Conservation (phyloP, 352 stramenopile species). For the Globisporangium cystogenes region DNA sequence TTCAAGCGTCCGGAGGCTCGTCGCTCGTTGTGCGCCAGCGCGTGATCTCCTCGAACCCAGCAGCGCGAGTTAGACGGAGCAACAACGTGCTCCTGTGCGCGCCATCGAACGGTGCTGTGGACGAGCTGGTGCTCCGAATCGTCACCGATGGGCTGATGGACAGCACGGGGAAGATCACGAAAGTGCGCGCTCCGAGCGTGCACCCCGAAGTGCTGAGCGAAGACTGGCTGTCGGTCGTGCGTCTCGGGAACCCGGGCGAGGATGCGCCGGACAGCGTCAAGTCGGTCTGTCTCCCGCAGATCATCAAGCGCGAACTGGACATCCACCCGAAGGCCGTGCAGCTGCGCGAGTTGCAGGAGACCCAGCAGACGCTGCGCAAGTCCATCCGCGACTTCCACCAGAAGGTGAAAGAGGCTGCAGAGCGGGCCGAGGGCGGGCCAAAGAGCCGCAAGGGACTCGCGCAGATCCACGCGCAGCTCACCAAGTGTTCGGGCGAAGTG, state of each 20-base stretch:
- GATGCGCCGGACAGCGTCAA: constrained; percentile 71
- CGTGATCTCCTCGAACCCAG: constrained; percentile 21
- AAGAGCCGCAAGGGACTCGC: constrained; percentile 54
- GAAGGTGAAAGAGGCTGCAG: constrained; percentile 34
- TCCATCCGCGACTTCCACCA: constrained; percentile 76
- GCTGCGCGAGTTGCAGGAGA: constrained; percentile 54
- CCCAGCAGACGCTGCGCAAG: constrained; percentile 48
- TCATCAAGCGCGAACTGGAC: constrained; percentile 76
- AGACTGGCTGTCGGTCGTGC: constrained; percentile 70
- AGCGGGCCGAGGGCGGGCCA: constrained; percentile 11
- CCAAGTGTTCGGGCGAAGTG: constrained; percentile 71
- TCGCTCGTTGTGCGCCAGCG: constrained; percentile 40
- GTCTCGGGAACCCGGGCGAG: constrained; percentile 71
- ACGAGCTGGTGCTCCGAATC: constrained; percentile 86
- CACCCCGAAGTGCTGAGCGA: constrained; percentile 40
- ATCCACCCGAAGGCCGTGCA: constrained; percentile 79
- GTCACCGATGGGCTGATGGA: constrained; percentile 80
- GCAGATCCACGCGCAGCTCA: constrained; percentile 69
- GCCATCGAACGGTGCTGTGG: constrained; percentile 89
- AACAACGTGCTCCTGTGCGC: constrained; percentile 84
- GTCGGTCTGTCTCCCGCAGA: constrained; percentile 69
- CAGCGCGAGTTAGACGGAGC: constrained; percentile 20
- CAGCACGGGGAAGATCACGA: constrained; percentile 32
- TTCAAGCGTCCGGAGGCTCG: constrained; percentile 6
- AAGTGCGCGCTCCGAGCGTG: constrained; percentile 65